A percentile compares a stretch with the other conserved stretches of the same genome.
phyloP scores from a whole-genome alignment of 2,329 filamentous ascomycete genomes.

The Cladobotryum protrusum region DNA sequence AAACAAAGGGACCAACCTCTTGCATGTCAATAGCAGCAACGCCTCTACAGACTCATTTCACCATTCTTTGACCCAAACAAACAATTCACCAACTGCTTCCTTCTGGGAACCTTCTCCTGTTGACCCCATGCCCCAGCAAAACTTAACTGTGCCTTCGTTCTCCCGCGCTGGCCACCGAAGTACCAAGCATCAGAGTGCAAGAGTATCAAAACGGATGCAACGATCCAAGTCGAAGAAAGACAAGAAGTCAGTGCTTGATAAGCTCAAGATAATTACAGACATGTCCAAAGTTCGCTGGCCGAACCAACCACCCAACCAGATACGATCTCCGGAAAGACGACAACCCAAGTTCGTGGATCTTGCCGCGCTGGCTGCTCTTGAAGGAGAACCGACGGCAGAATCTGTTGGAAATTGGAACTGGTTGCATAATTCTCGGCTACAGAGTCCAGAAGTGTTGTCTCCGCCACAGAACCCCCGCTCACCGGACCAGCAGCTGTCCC shows the following conservation, averaged over 20 bases:
- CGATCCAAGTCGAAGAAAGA: slow-evolving; percentile 46
- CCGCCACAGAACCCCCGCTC: slow-evolving; percentile 22
- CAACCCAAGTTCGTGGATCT: slow-evolving; percentile 49
- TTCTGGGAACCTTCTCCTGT: slow-evolving; percentile 3
- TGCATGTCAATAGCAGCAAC: not conserved
- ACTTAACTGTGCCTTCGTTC: slow-evolving; percentile 13
- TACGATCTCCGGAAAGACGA: slow-evolving; percentile 24
- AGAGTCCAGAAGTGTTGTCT: slow-evolving; percentile 22
- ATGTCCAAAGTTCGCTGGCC: slow-evolving; percentile 49
- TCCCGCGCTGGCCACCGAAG: slow-evolving; percentile 13
- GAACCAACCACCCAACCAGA: slow-evolving; percentile 31
- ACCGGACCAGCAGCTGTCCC: slow-evolving; percentile 50
- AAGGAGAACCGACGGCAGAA: slow-evolving; percentile 47
- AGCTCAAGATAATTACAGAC: slow-evolving; percentile 64
- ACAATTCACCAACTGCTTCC: slow-evolving; percentile 10
- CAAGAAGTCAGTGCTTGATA: slow-evolving; percentile 53
- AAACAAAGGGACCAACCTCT: not conserved
- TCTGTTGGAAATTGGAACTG: slow-evolving; percentile 54
- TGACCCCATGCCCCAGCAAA: slow-evolving; percentile 3
- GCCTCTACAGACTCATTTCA: slow-evolving; percentile 4
- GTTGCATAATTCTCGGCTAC: slow-evolving; percentile 39
- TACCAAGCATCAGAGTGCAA: slow-evolving; percentile 12
- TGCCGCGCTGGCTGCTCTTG: slow-evolving; percentile 53
- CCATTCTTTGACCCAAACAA: slow-evolving; percentile 14
- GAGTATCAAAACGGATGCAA: slow-evolving; percentile 32